Conservation (phyloP, 495 filamentous ascomycete species). For the Friedmanniomyces endolithicus region DNA sequence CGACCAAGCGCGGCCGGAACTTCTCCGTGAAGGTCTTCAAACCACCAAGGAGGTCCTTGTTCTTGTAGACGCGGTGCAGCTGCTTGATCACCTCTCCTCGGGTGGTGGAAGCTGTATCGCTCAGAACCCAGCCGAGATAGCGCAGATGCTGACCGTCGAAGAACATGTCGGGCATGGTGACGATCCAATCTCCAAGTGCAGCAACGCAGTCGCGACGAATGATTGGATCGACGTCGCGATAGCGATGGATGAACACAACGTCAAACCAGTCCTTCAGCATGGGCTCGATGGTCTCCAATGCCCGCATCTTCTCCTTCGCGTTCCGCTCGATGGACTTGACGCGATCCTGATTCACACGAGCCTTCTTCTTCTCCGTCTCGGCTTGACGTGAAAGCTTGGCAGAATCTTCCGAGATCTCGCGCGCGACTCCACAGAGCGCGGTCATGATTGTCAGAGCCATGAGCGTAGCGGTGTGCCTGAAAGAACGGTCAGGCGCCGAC, state of each 20-base stretch:
- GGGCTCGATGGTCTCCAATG: conserved; percentile 49
- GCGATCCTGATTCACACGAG: conserved; percentile 60
- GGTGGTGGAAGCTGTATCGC: conserved; percentile 56
- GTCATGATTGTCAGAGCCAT: conserved; percentile 62
- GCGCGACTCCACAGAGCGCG: conserved; percentile 51
- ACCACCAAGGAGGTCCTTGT: conserved; percentile 59
- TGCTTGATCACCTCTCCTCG: conserved; percentile 72
- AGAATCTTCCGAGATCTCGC: conserved; percentile 50
- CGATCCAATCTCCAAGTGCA: conserved; percentile 78
- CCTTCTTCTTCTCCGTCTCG: conserved; percentile 69
- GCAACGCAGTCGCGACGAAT: conserved; percentile 77
- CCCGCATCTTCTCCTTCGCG: conserved; percentile 52
- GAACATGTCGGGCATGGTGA: conserved; percentile 67
- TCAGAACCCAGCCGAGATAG: conserved; percentile 89
- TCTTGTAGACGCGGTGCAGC: conserved; percentile 60
- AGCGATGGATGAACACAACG: conserved; percentile 83
- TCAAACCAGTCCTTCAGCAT: conserved; percentile 73
- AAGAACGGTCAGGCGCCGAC: conserved; percentile 67
- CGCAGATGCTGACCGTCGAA: conserved; percentile 77
- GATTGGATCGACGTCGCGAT: conserved; percentile 79
- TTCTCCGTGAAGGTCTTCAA: conserved; percentile 80
- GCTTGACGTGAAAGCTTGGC: conserved; percentile 67
- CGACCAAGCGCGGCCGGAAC: conserved; percentile 75
- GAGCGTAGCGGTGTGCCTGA: conserved; percentile 83
- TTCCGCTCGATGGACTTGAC: conserved; percentile 54